Evolutionary conservation across 73 alveolate genomes (phyloP), one percentile per base, ranked within the genome.

Genomic region (Paramecium octaurelia): DNA sequence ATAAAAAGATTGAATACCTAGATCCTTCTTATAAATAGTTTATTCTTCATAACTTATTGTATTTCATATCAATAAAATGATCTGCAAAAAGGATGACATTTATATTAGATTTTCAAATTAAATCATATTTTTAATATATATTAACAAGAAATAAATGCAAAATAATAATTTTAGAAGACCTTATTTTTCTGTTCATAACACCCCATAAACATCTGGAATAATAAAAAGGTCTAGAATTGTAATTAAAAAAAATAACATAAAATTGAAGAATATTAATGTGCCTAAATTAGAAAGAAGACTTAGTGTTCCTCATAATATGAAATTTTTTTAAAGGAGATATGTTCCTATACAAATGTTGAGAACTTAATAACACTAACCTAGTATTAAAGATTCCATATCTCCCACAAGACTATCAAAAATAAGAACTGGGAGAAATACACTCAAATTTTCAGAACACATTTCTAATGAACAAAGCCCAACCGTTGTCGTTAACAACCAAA

Each of bases 381-480:
- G 84, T 64, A 64, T 64, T 12, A 64, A 64, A 64, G 84, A 64
- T 23, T 27, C 54, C 14, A 16, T n/a, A 31, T 64, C 84, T 12
- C 84, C 84, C 12, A 27, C 84, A 14, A 27, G 84, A 64, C 31
- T 14, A 64, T 64, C 84, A 31, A 64, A 64, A 64, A 27, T 64
- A 34, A 64, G 84, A 64, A 31, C 12, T 64, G 84, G 84, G 27
- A 64, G 84, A n/a, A 64, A 64, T 64, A 64, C 84, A 64, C 27
- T 64, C 9, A 64, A 64, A 34, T 34, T 64, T 64, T 64, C 84
- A 0, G 50, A 31, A 64, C 24, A 64, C 31, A 34, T 14, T 34
- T 31, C 46, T 64, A 64, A 64, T 64, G 42, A 27, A 31, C 84
- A 4, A 12, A 10, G 29, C 4, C 46, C 44, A 27, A 0, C 44